These are phyloP conservation scores for Hevea brasiliensis DNA, from an alignment of 345 rosid genomes.

Conservation along the genomic window DNA sequence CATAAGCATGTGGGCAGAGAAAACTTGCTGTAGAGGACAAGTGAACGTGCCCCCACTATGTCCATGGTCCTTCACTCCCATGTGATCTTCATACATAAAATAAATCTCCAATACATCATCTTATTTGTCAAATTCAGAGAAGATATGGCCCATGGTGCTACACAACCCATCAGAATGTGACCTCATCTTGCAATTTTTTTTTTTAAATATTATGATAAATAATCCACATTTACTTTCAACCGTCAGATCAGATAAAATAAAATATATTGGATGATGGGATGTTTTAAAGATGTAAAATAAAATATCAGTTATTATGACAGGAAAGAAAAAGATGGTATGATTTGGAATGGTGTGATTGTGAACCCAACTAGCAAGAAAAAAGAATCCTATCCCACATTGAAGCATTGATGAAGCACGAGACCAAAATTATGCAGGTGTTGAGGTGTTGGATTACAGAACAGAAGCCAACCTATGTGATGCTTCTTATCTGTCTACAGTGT, in stretches of 20 bases:
- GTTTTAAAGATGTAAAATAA: not conserved
- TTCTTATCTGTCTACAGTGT: too few relatives aligned
- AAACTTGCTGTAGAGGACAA: conserved; percentile 23
- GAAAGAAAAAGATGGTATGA: not conserved
- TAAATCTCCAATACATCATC: not conserved
- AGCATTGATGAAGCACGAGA: conserved; percentile 18
- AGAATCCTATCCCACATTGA: not conserved
- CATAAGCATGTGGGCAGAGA: conserved; percentile 23
- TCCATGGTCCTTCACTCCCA: conserved; percentile 19
- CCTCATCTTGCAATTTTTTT: not conserved
- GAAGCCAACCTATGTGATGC: too few relatives aligned
- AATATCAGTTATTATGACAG: not conserved
- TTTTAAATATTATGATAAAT: not conserved
- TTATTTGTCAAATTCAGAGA: conserved; percentile 21
- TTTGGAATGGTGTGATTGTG: not conserved
- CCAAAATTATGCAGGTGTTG: conserved; percentile 12
- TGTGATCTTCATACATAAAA: conserved; percentile 8
- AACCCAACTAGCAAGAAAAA: not conserved
- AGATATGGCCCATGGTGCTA: conserved; percentile 8
- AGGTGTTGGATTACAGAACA: conserved; percentile 26
- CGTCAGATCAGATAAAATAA: not conserved
- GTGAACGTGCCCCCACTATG: conserved; percentile 19
- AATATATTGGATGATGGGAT: not conserved
- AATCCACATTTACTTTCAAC: not conserved
- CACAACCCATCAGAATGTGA: conserved; percentile 16